Conservation (phyloP, 305 asterid species). For the Solanum aculeatissimum region DNA sequence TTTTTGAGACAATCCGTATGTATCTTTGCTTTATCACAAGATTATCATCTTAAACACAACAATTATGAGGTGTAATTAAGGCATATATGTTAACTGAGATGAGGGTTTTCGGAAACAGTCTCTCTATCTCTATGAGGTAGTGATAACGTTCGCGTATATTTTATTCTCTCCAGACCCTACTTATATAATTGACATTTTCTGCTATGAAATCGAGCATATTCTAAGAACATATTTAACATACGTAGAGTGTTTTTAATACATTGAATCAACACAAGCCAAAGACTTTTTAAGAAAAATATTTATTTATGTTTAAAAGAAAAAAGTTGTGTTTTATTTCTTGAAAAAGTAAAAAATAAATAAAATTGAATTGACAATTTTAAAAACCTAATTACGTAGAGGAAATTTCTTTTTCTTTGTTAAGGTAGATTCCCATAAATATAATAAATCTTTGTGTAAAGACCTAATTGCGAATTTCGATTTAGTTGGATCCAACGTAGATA, state of each 20-base stretch:
- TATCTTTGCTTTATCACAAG: background rate
- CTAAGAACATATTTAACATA: background rate
- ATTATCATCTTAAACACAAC: background rate
- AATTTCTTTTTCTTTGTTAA: background rate
- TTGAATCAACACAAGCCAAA: background rate
- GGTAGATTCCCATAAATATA: background rate
- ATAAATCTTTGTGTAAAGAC: background rate
- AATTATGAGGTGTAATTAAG: background rate
- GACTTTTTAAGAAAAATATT: background rate
- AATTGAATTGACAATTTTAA: background rate
- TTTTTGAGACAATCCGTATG: background rate
- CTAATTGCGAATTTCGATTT: background rate
- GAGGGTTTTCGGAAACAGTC: too few species aligned
- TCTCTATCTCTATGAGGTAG: too few species aligned
- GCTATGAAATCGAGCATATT: background rate
- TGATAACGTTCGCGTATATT: too few species aligned
- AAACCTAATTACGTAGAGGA: background rate
- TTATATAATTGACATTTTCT: background rate
- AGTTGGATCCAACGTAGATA: background rate
- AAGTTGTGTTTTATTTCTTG: background rate
- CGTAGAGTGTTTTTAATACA: background rate
- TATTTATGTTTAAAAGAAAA: too few species aligned
- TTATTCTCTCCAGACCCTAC: too few species aligned
- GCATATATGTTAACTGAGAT: too few species aligned
- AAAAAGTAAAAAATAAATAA: background rate